Conservation (phyloP, 805 yeast species). For the Kluyveromyces starmeri region DNA sequence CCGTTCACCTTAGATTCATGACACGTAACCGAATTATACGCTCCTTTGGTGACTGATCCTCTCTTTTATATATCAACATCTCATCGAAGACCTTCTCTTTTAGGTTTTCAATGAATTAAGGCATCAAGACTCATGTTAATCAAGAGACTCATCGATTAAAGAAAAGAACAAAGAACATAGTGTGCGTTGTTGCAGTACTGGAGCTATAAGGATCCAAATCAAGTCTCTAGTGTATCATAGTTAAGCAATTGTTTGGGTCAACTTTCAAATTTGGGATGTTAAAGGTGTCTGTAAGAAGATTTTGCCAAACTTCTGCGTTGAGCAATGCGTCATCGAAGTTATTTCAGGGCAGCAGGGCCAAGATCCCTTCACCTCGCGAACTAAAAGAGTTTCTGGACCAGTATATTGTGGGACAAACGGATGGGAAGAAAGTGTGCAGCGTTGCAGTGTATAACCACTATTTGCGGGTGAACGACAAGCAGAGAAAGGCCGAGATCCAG, state of each 20-base stretch:
- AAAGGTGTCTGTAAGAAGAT: conserved; percentile 1
- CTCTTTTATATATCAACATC: too few relatives aligned
- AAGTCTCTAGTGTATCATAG: too few relatives aligned
- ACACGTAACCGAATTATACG: too few relatives aligned
- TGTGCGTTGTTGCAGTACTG: too few relatives aligned
- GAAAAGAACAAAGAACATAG: too few relatives aligned
- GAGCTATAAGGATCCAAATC: too few relatives aligned
- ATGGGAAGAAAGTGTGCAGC: conserved; percentile 47
- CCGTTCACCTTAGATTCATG: too few relatives aligned
- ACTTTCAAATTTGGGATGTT: conserved; percentile 5
- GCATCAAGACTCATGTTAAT: too few relatives aligned
- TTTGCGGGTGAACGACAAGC: conserved; percentile 38
- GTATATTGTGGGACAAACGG: conserved; percentile 49
- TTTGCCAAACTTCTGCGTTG: neutral
- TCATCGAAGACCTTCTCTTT: conserved; percentile 2
- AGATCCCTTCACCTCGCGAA: conserved; percentile 40
- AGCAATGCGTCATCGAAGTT: conserved; percentile 2
- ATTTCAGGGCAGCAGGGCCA: conserved; percentile 5
- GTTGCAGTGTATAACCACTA: conserved; percentile 57
- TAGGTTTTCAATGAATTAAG: conserved; percentile 5
- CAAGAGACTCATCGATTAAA: too few relatives aligned
- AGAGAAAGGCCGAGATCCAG: conserved; percentile 24
- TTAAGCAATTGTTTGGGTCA: too few relatives aligned
- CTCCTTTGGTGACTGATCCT: too few relatives aligned
- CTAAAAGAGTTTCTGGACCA: conserved; percentile 40